Evolutionary conservation across 2,329 filamentous ascomycete genomes (phyloP), one percentile per base, ranked within the genome.

Genomic region (Alternaria brassicicola): DNA sequence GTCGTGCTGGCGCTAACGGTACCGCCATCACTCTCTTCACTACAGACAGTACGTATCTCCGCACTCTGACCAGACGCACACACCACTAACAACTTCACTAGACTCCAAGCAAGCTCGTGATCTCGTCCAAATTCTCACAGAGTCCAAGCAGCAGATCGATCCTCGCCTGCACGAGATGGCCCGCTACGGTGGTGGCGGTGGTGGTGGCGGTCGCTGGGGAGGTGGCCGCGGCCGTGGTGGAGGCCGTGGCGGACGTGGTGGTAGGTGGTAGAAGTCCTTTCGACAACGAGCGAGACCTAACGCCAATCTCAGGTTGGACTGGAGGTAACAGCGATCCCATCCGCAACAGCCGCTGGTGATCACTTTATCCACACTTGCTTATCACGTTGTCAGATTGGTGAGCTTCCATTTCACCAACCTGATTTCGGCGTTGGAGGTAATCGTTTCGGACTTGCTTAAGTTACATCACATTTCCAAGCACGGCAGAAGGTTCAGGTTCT

Each of bases 21-120:
- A 98, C 93, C 73, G 95, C 95, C 78, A 98, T 98, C 77, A 98
- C 95, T 67, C 88, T 99, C 75, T 99, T 99, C 83, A 98, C 95
- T 80, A 95, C 94, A 90, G 95, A 98, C 82, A 98, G 94, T 97
- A 86, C 84, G 93, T 90, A 52, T 23, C 8, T 28, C 9, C 30
- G 12, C 3, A 19, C 4, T 19, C 25, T 6, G n/a, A 21, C 43
- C 19, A 39, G 28, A 12, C 41, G 9, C 2, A 13, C 23, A 36
- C 21, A 19, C 35, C 25, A 56, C 77, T 81, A 67, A 81, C 70
- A 46, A 38, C n/a, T 19, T 56, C 50, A 12, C 7, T 62, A 83
- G 82, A 84, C 72, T 77, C 81, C 50, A 83, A 83, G 77, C 82
- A 84, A 88, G 94, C 95, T 81, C 94, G 95, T 86, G 95, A 99